phyloP scores from a whole-genome alignment of 495 filamentous ascomycete genomes.

The Entonaema liquescens region DNA sequence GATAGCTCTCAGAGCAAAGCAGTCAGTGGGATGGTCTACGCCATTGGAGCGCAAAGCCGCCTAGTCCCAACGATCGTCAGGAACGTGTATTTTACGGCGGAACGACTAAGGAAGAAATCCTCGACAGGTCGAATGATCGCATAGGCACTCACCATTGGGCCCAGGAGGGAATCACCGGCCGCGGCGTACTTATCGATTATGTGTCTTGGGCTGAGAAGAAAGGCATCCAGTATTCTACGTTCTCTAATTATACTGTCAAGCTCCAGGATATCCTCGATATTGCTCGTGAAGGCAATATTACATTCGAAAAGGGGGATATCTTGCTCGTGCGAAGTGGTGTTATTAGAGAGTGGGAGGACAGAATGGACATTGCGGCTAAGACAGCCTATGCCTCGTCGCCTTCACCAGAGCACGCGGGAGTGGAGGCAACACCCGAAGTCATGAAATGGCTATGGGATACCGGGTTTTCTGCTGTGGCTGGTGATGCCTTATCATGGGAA shows the following conservation, averaged over 20 bases:
- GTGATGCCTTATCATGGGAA: conserved; percentile 60
- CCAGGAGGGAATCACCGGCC: conserved; percentile 50
- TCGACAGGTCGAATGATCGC: conserved; percentile 36
- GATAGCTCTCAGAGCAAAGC: conserved; percentile 29
- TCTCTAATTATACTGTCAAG: conserved; percentile 13
- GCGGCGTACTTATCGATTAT: conserved; percentile 42
- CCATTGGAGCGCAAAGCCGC: conserved; percentile 25
- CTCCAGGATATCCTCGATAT: conserved; percentile 31
- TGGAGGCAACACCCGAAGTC: conserved; percentile 54
- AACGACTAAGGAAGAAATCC: conserved; percentile 32
- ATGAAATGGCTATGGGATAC: conserved; percentile 61
- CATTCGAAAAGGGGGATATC: conserved; percentile 59
- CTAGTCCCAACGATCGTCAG: conserved; percentile 18
- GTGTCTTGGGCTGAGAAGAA: conserved; percentile 34
- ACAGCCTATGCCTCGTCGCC: conserved; percentile 46
- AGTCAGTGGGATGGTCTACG: conserved; percentile 40
- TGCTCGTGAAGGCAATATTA: conserved; percentile 44
- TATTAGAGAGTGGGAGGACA: conserved; percentile 51
- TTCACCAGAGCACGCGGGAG: conserved; percentile 47
- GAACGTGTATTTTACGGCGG: conserved; percentile 47
- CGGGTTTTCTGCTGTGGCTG: conserved; percentile 59
- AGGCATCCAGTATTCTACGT: conserved; percentile 26
- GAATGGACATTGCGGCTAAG: conserved; percentile 46
- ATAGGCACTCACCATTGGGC: conserved; percentile 55
- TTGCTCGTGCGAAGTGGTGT: conserved; percentile 62